Base-by-base conservation (phyloP, 176 grass and related monocot species). In the Bothriochloa decipiens region DNA sequence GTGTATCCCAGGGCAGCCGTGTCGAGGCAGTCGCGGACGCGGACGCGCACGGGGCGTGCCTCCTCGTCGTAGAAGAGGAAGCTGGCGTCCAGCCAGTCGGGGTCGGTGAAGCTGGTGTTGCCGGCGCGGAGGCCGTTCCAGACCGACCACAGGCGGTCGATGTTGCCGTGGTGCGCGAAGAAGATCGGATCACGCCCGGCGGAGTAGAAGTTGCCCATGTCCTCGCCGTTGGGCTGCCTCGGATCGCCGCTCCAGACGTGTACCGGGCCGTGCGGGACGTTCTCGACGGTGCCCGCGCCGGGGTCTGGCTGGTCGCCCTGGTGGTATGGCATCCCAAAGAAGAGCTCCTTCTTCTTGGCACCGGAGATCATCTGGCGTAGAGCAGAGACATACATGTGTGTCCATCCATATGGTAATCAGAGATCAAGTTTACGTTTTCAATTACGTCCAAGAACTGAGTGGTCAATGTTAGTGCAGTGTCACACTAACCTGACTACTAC, bases 41-140 rank as follows among this genome's bases (percentile, higher is more conserved):
- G 81, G 14, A 93, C 81, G 27, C 91, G 82, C 6, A 93, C 85
- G 3, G 88, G 29, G 2, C 84, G 78, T 1, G 81, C 65, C 35
- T 90, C 87, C 88, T 90, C 91, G 55, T 93, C 91, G 57, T 93
- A 93, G 84, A 90, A 90, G 18, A 93, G 81, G 77, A 93, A 93
- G 23, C 76, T 65, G 68, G 91, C 26, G 18, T 90, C 42, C 27
- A 93, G 91, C 88, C 88, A 93, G 57, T 90, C 88, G 7, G 50
- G 13, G 73, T 93, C 91, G 0, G 55, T 15, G 52, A 90, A 69
- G 77, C 85, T 58, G 77, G 32, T 43, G 66, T 61, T 82, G 45
- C 20, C 76, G 7, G 77, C 42, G 37, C 82, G 85, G 27, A 87
- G 88, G 68, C 64, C 72, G 70, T 82, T 87, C 91, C 91, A 93